Base-by-base conservation (phyloP, 805 yeast species). In the Saccharomycopsis capsularis region DNA sequence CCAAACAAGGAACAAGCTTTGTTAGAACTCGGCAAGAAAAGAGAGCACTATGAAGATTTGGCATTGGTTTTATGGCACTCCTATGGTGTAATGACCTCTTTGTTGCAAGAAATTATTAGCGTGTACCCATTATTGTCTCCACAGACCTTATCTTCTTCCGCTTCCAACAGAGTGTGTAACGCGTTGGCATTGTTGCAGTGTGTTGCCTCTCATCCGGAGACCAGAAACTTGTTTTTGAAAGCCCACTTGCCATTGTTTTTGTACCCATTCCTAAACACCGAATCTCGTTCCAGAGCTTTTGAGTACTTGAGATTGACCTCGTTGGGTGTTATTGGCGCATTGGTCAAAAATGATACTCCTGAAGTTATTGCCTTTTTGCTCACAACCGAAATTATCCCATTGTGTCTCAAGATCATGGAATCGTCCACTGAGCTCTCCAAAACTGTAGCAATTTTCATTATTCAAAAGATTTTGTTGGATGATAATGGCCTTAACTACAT, bases 361-460 rank as follows among this genome's bases (percentile, higher is more conserved):
- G 96, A 91, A 58, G 98, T 91, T 40, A 90, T 93, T 54, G 85
- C 85, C 54, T 91, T 93, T 61, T 68, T 91, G 59, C 71, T 91
- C 40, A 82, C 96, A n/a, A 93, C 99, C 0, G 99, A 91, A 64
- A 91, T 93, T 58, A 95, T 93, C 30, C 99, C 99, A 3, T 68
- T 93, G 48, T 93, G 99, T 63, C 70, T 91, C 51, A 82, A 93
- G 59, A 91, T 93, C 54, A 91, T 91, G 95, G 98, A 91, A 63
- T 80, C 90, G 1, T 88, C 96, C 5, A 84, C 96, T 0, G 99
- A 93, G 62, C 73, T 91, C 46, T 82, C 95, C 43, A 91, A 93
- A 61, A 93, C 98, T 0, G 99, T 91, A 23, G 99, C 99, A 3
- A 90, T 91, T 50, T 91, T 93, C 69, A 91, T 93, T 52, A 84